Conservation (phyloP, 345 rosid species). For the Physaria fendleri region DNA sequence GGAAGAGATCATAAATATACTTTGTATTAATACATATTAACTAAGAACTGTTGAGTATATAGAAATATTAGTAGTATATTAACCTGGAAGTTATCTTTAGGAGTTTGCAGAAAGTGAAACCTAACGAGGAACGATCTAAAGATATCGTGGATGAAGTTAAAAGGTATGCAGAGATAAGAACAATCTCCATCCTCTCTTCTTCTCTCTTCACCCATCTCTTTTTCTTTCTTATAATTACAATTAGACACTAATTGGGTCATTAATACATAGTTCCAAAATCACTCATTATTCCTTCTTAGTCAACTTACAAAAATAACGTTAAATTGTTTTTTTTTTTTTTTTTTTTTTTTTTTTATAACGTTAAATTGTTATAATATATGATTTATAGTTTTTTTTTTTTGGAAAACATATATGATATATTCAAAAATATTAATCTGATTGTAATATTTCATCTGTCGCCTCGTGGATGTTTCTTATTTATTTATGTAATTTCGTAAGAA, state of each 20-base stretch:
- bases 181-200: conserved; percentile 18
- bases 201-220: conserved; percentile 11
- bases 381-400: too few relatives aligned
- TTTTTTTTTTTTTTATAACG: too few relatives aligned
- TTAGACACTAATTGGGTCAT: neutral
- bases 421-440: too few relatives aligned
- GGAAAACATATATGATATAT: too few relatives aligned
- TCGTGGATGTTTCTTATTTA: too few relatives aligned
- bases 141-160: neutral
- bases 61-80: neutral
- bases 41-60: neutral
- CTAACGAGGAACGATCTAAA: neutral
- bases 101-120: neutral
- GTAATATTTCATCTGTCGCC: too few relatives aligned
- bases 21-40: neutral
- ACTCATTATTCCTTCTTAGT: conserved; percentile 1
- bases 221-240: conserved; percentile 2
- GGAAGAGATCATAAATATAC: neutral
- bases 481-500: too few relatives aligned
- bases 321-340: too few relatives aligned
- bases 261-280: conserved; percentile 12
- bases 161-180: conserved; percentile 11
- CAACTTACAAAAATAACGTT: too few relatives aligned
- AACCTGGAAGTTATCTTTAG: neutral
- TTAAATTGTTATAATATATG: too few relatives aligned